phyloP scores from a whole-genome alignment of 768 basidiomycete genomes.

The Russula virescens region DNA sequence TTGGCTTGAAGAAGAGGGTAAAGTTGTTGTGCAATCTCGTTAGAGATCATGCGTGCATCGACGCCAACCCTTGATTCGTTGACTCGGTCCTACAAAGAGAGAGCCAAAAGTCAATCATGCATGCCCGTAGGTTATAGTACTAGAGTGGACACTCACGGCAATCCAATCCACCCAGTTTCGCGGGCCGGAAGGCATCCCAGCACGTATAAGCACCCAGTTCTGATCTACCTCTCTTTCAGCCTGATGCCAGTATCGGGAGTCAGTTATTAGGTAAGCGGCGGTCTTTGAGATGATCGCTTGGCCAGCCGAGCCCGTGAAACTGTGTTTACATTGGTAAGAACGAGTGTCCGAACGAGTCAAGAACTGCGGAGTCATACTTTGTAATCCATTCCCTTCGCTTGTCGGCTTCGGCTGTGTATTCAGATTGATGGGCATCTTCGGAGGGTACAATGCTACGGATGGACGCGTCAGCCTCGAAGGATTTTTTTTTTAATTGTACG shows the following conservation, averaged over 20 bases:
- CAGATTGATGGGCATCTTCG: slow-evolving; percentile 80
- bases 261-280: slow-evolving; percentile 68
- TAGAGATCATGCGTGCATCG: slow-evolving; percentile 78
- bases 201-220: slow-evolving; percentile 68
- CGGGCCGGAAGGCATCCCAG: slow-evolving; percentile 47
- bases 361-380: slow-evolving; percentile 39
- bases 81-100: slow-evolving; percentile 34
- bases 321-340: slow-evolving; percentile 26
- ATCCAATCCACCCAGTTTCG: slow-evolving; percentile 81
- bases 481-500: not conserved
- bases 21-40: slow-evolving; percentile 60
- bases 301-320: slow-evolving; percentile 64
- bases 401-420: slow-evolving; percentile 72
- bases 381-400: slow-evolving; percentile 75
- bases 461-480: slow-evolving; percentile 7
- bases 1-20: slow-evolving; percentile 48
- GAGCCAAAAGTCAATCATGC: not conserved
- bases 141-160: slow-evolving; percentile 4
- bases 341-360: not conserved
- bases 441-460: slow-evolving; percentile 58
- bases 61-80: slow-evolving; percentile 60
- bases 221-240: slow-evolving; percentile 61
- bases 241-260: slow-evolving; percentile 82
- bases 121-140: not conserved
- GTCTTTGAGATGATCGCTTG: slow-evolving; percentile 62